Evolutionary conservation across 2,329 filamentous ascomycete genomes (phyloP).

Genomic region (Claviceps monticola): DNA sequence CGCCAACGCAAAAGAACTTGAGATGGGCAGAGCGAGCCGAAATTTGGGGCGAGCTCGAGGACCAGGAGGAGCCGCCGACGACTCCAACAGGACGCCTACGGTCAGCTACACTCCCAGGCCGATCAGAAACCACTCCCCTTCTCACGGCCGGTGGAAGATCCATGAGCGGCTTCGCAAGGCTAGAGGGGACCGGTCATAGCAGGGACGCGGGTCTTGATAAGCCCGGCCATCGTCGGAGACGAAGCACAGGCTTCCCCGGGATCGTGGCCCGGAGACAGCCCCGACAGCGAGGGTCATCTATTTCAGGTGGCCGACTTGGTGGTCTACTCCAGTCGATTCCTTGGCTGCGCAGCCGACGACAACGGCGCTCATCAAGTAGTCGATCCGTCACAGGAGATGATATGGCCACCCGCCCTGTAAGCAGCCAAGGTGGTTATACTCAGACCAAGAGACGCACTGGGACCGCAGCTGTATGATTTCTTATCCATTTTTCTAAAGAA

Average conservation of each 20-base stretch:
- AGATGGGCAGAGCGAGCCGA: slow-evolving; percentile 57
- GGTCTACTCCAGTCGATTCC: slow-evolving; percentile 36
- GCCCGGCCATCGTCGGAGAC: slow-evolving; percentile 32
- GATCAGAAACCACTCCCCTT: slow-evolving; percentile 27
- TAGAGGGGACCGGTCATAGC: slow-evolving; percentile 16
- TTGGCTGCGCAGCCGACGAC: slow-evolving; percentile 32
- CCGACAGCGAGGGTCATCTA: slow-evolving; percentile 23
- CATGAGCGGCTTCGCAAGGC: slow-evolving; percentile 14
- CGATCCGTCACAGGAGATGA: slow-evolving; percentile 4
- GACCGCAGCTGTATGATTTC: slow-evolving; percentile 20
- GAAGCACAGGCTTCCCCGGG: slow-evolving; percentile 48
- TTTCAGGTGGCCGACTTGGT: slow-evolving; percentile 38
- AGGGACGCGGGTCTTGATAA: slow-evolving; percentile 17
- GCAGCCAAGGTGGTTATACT: neutral
- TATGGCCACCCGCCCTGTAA: neutral
- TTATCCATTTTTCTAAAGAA: neutral
- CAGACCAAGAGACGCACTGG: neutral
- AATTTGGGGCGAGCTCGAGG: slow-evolving; percentile 81
- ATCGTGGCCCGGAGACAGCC: slow-evolving; percentile 38
- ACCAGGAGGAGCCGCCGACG: slow-evolving; percentile 41
- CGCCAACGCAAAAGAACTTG: slow-evolving; percentile 31
- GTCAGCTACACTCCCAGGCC: slow-evolving; percentile 34
- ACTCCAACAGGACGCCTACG: slow-evolving; percentile 25
- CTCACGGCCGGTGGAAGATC: slow-evolving; percentile 20
- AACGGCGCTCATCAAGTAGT: slow-evolving; percentile 6